Base-by-base conservation (phyloP, 1,139 yeast species). In the Yamadazyma blattariae region DNA sequence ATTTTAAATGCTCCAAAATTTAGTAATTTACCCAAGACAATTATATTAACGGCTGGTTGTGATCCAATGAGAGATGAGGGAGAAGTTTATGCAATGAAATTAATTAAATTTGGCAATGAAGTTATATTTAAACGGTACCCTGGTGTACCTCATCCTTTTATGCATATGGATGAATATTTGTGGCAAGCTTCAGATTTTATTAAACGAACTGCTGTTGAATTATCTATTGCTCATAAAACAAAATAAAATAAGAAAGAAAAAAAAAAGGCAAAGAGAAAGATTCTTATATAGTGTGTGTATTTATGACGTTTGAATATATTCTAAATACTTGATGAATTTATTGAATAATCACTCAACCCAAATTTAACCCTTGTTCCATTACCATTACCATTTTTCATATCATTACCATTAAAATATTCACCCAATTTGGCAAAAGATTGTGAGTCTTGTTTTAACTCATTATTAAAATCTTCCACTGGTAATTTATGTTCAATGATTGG, bases 71-170 rank as follows among this genome's bases (percentile, higher is more conserved):
- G 71, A 29, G 57, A 66, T 9, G 74, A 70, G 34, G 75, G 70
- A 10, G 72, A 67, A 45, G 58, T 56, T 4, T 71, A 71, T 44
- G 63, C 66, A 29, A 56, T 46, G 2, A 71, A 71, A 45, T 48
- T 71, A 40, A 44, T 50, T 32, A 46, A 50, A 18, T 60, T 64
- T 38, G 76, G 75, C 5, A 54, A 68, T 29, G 51, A 52, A 4
- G 56, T 65, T 21, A 54, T 52, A 15, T 51, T 69, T n/a, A 52
- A 49, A 16, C 48, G 70, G 21, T 70, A 67, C 43, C 56, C 60
- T n/a, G 74, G 75, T 3, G 63, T 69, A 20, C 76, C 76, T 1
- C 77, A 71, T 44, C 65, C 74, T 5, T 69, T 64, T 26, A 67
- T 71, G 74, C 74, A 61, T 28, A 68, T 71, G 75, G 70, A 68